Conservation (phyloP, 331 rosid species). For the Dryas integrifolia region DNA sequence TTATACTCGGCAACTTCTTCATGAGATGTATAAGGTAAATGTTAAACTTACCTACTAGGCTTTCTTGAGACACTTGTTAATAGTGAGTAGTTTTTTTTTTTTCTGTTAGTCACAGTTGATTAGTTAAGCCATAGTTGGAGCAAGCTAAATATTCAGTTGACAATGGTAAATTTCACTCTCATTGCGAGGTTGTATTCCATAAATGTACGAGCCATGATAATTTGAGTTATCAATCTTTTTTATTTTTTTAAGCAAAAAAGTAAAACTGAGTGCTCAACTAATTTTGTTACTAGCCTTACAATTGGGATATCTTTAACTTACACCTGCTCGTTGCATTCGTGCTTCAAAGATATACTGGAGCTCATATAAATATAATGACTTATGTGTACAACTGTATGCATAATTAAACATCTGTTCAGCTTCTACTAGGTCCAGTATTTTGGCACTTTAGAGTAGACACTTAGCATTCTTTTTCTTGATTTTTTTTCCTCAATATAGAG, state of each 20-base stretch:
- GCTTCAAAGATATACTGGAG: too few relatives aligned
- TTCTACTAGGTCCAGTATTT: background rate
- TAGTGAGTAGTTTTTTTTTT: background rate
- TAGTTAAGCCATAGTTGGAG: background rate
- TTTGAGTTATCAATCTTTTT: background rate
- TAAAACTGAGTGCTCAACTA: background rate
- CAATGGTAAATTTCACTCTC: background rate
- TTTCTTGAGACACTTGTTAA: background rate
- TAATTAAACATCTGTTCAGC: background rate
- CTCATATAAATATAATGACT: too few relatives aligned
- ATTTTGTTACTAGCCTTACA: background rate
- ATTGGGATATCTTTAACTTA: background rate
- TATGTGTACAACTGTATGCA: background rate
- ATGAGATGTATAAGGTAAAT: slow-evolving; percentile 85
- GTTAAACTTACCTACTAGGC: slow-evolving; percentile 1
- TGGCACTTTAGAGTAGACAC: background rate
- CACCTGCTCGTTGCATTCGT: background rate
- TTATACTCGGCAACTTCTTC: slow-evolving; percentile 85
- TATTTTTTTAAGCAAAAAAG: background rate
- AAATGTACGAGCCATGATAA: background rate
- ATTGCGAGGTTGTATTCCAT: background rate
- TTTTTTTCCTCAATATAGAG: too few relatives aligned
- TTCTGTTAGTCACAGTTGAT: background rate
- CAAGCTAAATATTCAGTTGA: background rate
- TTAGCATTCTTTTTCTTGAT: too few relatives aligned